Evolutionary conservation across 371 early-diverging fungal genomes (phyloP), one percentile per base, ranked within the genome.

Genomic region (Mortierella sp.): DNA sequence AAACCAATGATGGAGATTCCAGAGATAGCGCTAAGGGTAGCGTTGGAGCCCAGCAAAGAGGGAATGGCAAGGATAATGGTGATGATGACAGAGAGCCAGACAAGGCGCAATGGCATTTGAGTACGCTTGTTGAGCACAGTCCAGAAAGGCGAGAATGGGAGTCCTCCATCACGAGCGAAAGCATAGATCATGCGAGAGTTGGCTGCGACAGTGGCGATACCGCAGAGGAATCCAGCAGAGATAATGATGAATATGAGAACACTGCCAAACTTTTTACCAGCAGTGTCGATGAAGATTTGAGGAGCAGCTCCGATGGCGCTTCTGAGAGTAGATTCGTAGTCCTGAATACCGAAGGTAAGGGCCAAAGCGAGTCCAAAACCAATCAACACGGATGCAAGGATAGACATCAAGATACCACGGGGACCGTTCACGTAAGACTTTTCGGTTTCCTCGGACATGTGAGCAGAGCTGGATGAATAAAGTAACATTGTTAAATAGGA

Each of bases 151-250:
- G 82, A 81, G 60, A 63, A 84, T n/a, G 57, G 90, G 78, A 28
- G 84, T 74, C 87, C 93, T 22, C 92, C 92, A 77, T 94, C 94
- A 72, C 94, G 86, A 24, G 93, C 89, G 85, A 94, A 92, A 9
- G 93, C 93, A 70, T 92, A 94, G 21, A 93, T 86, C 92, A 92
- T 92, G 52, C 94, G 89, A 13, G 91, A 90, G 69, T 88, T 90
- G 58, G 91, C 86, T 2, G 89, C 82, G 4, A 85, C 83, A 3
- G 88, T 84, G 47, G 88, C 86, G 36, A 87, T 75, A 33, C 91
- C 89, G 41, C 88, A 88, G 64, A 89, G 87, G 84, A 90, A 90
- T 53, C 89, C 85, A 63, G 88, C 84, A 66, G 48, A 87, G 40
- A 89, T 88, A 70, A 89, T 86, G 63, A 91, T 86, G 38, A 85